Percentiles rank a stretch among this genome's conserved stretches.
Conservation (phyloP, 129 eudicot genomes). For the Glebionis coronaria region DNA sequence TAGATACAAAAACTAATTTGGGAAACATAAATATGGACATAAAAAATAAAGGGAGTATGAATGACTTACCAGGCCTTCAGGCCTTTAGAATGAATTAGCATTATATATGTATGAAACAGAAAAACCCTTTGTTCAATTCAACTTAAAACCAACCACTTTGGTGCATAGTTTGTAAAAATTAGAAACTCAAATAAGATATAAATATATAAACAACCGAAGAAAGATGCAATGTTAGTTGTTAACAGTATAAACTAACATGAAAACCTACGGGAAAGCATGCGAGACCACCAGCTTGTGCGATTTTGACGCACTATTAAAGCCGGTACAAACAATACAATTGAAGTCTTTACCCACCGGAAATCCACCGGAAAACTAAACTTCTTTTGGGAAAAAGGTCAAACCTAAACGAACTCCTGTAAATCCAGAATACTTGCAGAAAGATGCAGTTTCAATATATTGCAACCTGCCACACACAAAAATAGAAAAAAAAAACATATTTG, state of each 20-base stretch:
- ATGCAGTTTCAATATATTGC: conserved; percentile 92
- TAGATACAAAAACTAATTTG: no score
- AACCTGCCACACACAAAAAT: conserved; percentile 52
- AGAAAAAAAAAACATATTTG: not conserved
- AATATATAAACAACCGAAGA: not conserved
- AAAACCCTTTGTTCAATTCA: no score
- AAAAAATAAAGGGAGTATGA: no score
- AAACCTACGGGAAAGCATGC: conserved; percentile 90
- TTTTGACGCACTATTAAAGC: conserved; percentile 97
- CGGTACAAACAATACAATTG: conserved; percentile 79
- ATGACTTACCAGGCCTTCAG: no score
- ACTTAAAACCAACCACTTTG: conserved; percentile 80
- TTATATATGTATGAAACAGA: no score
- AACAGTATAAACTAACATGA: conserved; percentile 40
- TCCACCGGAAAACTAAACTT: conserved; percentile 77
- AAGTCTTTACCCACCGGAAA: conserved; percentile 91
- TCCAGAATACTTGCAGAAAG: conserved; percentile 93
- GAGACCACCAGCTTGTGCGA: conserved; percentile 91
- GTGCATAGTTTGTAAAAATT: conserved; percentile 95
- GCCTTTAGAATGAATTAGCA: no score
- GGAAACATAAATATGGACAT: no score
- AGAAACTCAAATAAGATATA: conserved; percentile 30
- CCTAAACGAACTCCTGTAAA: conserved; percentile 97
- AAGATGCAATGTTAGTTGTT: not conserved
- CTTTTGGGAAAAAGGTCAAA: conserved; percentile 90